Conservation (phyloP, 805 yeast genomes). For the Candida ortonii region DNA sequence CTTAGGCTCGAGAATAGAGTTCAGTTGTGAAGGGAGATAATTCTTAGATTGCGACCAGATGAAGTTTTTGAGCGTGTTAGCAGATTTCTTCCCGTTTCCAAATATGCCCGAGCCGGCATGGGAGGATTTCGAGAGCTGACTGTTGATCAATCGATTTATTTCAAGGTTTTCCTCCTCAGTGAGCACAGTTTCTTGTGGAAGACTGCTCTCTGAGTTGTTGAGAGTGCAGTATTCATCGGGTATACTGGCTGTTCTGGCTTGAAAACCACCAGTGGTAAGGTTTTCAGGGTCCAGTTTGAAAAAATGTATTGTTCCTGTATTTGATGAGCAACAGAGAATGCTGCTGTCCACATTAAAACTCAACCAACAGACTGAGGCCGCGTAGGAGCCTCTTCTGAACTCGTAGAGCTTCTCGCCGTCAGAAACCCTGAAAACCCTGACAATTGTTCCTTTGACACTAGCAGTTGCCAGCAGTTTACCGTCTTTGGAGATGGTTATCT, state of each 20-base stretch:
- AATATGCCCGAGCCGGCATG: conserved; percentile 8
- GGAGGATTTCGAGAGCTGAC: conserved; percentile 12
- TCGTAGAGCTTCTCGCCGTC: conserved; percentile 64
- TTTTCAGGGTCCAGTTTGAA: conserved; percentile 38
- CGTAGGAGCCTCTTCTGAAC: conserved; percentile 83
- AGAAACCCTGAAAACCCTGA: conserved; percentile 71
- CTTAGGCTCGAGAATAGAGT: conserved; percentile 82
- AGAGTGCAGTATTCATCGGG: conserved; percentile 6
- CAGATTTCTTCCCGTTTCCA: conserved; percentile 18
- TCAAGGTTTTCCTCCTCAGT: conserved; percentile 28
- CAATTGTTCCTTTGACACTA: conserved; percentile 84
- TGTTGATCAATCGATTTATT: conserved; percentile 30
- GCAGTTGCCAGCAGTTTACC: conserved; percentile 86
- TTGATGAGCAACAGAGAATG: conserved; percentile 77
- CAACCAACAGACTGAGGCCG: conserved; percentile 74
- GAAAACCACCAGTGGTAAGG: conserved; percentile 1
- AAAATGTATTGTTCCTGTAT: conserved; percentile 90
- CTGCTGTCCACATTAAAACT: conserved; percentile 69
- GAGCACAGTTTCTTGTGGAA: conserved; percentile 24
- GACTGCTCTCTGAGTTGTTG: conserved; percentile 6
- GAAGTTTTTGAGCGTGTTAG: conserved; percentile 26
- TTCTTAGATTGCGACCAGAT: conserved; percentile 30
- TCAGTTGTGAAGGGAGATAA: conserved; percentile 72
- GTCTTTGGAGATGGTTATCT: conserved; percentile 64
- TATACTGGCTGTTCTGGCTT: conserved; percentile 1